These are phyloP conservation scores for Pseudomonodictys pantanalensis DNA, from an alignment of 495 filamentous ascomycete species.

Conservation along the genomic window DNA sequence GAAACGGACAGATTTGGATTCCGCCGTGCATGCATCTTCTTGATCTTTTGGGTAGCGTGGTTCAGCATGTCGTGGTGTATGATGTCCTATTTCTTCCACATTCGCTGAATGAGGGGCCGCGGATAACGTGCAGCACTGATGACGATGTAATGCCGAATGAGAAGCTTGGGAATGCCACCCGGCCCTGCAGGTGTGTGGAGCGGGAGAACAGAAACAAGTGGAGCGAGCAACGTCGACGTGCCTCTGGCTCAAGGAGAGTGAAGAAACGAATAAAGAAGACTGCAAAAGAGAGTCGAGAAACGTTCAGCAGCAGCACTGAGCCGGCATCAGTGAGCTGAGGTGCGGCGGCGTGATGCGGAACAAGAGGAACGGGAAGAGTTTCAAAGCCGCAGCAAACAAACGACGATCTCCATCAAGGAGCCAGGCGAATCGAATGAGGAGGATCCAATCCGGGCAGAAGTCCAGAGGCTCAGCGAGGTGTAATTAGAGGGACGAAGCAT, in stretches of 20 bases:
- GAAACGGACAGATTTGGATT: conserved; percentile 40
- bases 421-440: background rate
- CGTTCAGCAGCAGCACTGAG: background rate
- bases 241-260: conserved; percentile 25
- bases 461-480: background rate
- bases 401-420: conserved; percentile 26
- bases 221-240: conserved; percentile 22
- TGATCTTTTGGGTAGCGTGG: conserved; percentile 24
- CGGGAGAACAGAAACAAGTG: conserved; percentile 4
- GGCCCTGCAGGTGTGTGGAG: conserved; percentile 29
- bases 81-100: background rate
- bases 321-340: conserved; percentile 3
- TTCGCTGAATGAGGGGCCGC: background rate
- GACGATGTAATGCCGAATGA: background rate
- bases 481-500: conserved; percentile 7
- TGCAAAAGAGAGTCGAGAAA: conserved; percentile 3
- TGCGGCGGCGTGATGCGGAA: background rate
- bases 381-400: conserved; percentile 24
- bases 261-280: conserved; percentile 36
- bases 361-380: conserved; percentile 3
- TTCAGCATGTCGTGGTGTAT: conserved; percentile 26
- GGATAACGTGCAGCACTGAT: background rate
- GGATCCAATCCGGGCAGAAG: background rate
- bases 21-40: conserved; percentile 41
- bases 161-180: conserved; percentile 17